Evolutionary conservation across 2,329 filamentous ascomycete genomes (phyloP).

Genomic region (Fusarium ambrosium): DNA sequence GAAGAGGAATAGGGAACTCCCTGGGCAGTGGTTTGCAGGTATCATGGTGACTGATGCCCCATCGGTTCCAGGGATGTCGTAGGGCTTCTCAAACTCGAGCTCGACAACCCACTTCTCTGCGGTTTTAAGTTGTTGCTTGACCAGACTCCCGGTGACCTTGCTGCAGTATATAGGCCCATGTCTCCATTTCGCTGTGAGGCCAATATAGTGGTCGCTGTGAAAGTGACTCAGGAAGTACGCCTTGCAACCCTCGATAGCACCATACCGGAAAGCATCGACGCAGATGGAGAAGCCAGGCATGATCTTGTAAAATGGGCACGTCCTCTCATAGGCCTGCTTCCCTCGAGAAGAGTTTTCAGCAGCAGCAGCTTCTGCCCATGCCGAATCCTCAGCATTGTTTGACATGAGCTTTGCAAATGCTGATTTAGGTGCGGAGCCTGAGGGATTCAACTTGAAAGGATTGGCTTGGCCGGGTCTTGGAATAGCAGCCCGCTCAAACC

Average conservation of each 20-base stretch:
- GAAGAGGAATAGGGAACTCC: constrained; percentile 93
- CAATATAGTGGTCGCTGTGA: constrained; percentile 97
- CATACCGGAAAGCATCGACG: constrained; percentile 96
- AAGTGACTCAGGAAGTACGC: constrained; percentile 99
- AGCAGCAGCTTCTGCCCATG: constrained; percentile 89
- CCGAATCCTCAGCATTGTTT: constrained; percentile 87
- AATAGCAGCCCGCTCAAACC: constrained; percentile 76
- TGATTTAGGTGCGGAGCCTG: constrained; percentile 63
- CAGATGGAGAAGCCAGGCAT: constrained; percentile 93
- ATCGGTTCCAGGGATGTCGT: constrained; percentile 84
- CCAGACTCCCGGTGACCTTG: constrained; percentile 89
- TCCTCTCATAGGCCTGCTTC: constrained; percentile 87
- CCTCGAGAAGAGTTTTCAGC: constrained; percentile 83
- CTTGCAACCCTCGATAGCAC: constrained; percentile 89
- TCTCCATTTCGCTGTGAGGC: constrained; percentile 87
- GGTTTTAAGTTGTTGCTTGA: constrained; percentile 87
- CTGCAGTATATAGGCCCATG: constrained; percentile 98
- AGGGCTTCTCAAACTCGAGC: constrained; percentile 85
- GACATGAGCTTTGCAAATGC: constrained; percentile 97
- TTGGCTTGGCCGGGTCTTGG: constrained; percentile 85
- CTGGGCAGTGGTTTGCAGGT: constrained; percentile 95
- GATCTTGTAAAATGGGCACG: constrained; percentile 98
- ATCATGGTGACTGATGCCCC: constrained; percentile 95
- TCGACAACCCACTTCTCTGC: constrained; percentile 87
- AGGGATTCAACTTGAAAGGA: constrained; percentile 73